A percentile compares a stretch with the other conserved stretches of the same genome.
These are phyloP conservation scores for Scalesia atractyloides DNA, from an alignment of 129 eudicot genomes.

Conservation along the genomic window DNA sequence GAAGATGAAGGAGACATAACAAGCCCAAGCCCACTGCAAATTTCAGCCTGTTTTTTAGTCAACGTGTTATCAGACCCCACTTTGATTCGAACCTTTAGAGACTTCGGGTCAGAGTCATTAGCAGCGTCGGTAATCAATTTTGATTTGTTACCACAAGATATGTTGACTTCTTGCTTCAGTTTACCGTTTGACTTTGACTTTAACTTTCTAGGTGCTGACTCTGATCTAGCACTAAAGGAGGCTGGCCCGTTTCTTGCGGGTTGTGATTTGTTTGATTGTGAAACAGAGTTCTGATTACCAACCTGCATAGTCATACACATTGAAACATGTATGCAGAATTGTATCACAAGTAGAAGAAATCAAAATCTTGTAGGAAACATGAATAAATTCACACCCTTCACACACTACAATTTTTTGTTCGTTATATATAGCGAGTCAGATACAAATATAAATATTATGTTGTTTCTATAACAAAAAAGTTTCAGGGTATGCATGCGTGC, in stretches of 20 bases:
- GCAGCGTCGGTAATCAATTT: slow-evolving; percentile 35
- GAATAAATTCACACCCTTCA: not conserved
- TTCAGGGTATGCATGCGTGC: not conserved
- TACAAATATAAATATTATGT: not conserved
- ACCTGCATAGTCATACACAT: slow-evolving; percentile 48
- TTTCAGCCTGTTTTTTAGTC: slow-evolving; percentile 68
- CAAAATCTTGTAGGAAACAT: slow-evolving; percentile 4
- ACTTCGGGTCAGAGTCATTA: slow-evolving; percentile 62
- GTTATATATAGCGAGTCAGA: not conserved
- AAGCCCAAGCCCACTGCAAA: slow-evolving; percentile 96
- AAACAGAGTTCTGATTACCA: slow-evolving; percentile 44
- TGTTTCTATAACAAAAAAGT: not conserved
- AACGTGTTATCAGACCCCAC: slow-evolving; percentile 70
- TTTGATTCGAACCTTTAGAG: slow-evolving; percentile 74
- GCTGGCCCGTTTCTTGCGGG: slow-evolving; percentile 38
- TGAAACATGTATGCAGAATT: slow-evolving; percentile 31
- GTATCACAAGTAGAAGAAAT: not conserved
- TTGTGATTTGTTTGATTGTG: slow-evolving; percentile 46
- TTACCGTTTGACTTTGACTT: slow-evolving; percentile 39
- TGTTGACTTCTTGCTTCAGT: slow-evolving; percentile 35
- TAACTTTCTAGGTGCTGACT: slow-evolving; percentile 40
- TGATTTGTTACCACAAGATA: slow-evolving; percentile 39
- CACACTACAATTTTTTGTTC: not conserved
- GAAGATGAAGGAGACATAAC: slow-evolving; percentile 92
- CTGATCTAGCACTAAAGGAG: slow-evolving; percentile 6